Evolutionary conservation across 805 yeast genomes (phyloP).

Genomic region (Metschnikowia peoriensis): DNA sequence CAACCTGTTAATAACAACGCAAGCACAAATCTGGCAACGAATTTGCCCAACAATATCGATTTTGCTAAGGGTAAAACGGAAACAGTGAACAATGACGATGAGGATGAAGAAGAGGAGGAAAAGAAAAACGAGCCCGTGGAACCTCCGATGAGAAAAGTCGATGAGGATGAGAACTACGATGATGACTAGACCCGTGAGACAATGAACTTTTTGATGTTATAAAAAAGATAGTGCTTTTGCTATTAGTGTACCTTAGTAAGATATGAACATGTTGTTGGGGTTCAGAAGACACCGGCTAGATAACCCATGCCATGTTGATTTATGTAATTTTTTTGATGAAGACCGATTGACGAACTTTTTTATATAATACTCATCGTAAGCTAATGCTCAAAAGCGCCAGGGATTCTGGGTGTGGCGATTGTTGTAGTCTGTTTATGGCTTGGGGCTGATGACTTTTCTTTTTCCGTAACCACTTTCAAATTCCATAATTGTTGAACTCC

Average conservation of each 20-base stretch:
- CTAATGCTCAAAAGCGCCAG: constrained; percentile 12
- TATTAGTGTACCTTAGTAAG: not conserved
- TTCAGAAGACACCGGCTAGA: not conserved
- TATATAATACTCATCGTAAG: not conserved
- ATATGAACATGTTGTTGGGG: not conserved
- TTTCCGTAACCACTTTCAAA: constrained; percentile 22
- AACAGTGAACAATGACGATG: constrained; percentile 19
- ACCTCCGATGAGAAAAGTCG: constrained; percentile 45
- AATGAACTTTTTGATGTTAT: not conserved
- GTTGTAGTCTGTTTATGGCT: not conserved
- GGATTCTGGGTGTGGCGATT: constrained; percentile 3
- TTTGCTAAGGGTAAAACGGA: constrained; percentile 9
- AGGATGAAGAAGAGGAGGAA: constrained; percentile 31
- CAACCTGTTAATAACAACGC: not conserved
- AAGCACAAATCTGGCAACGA: constrained; percentile 11
- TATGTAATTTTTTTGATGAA: constrained; percentile 4
- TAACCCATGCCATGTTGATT: constrained; percentile 1
- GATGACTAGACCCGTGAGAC: constrained; percentile 28
- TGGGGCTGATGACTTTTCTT: not conserved
- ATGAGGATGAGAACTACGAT: constrained; percentile 47
- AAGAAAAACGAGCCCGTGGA: constrained; percentile 32
- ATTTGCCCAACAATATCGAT: constrained; percentile 20
- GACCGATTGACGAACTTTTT: constrained; percentile 2
- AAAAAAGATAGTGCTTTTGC: not conserved
- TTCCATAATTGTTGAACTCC: constrained; percentile 31